Percentiles rank a stretch among this genome's conserved stretches.
Conservation (phyloP, 257 asterid species). For the Petrea volubilis region DNA sequence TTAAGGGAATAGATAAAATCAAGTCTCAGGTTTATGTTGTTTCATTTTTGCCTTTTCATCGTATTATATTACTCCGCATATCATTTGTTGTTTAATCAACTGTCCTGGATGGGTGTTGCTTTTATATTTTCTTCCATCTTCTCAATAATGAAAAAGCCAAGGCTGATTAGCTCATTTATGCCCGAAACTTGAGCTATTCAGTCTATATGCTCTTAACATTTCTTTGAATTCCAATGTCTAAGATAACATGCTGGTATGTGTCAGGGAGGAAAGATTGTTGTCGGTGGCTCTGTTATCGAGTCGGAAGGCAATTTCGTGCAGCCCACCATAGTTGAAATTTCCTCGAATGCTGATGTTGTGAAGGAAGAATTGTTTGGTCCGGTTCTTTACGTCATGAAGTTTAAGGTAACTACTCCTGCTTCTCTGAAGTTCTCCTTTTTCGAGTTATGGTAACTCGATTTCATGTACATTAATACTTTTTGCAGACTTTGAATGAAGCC, state of each 20-base stretch:
- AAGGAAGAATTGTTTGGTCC: conserved; percentile 97
- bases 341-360: conserved; percentile 67
- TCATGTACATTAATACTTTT: conserved; percentile 1
- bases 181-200: neutral
- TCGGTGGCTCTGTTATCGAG: conserved; percentile 71
- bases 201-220: neutral
- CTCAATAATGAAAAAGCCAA: neutral
- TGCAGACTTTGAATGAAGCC: conserved; percentile 91
- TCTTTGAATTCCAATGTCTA: neutral
- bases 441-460: conserved; percentile 10
- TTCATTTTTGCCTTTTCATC: neutral
- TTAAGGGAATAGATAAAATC: conserved; percentile 72
- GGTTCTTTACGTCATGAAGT: conserved; percentile 93
- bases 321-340: conserved; percentile 90
- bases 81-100: neutral
- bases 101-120: neutral
- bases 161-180: neutral
- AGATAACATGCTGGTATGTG: conserved; percentile 15
- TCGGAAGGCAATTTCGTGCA: conserved; percentile 90
- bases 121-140: neutral
- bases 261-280: conserved; percentile 87
- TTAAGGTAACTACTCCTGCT: conserved; percentile 55
- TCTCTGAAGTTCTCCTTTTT: neutral
- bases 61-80: neutral
- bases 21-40: conserved; percentile 69